Evolutionary conservation across 2,329 filamentous ascomycete genomes (phyloP).

Genomic region (Scytalidium lignicola): DNA sequence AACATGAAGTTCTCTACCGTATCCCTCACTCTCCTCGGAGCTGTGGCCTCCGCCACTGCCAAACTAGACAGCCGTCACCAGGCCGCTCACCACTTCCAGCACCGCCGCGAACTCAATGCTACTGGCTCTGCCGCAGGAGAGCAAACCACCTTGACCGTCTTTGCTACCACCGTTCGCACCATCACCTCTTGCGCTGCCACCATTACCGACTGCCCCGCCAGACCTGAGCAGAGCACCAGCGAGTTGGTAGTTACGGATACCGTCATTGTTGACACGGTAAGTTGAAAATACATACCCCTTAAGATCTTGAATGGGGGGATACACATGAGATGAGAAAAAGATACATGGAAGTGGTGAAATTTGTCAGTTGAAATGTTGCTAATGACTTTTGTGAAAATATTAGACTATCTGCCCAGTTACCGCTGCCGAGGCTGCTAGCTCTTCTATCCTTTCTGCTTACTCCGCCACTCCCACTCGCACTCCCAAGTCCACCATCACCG

Average conservation of each 20-base stretch:
- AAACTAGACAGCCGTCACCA: slow-evolving; percentile 7
- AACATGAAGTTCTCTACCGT: slow-evolving; percentile 26
- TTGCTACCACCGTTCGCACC: slow-evolving; percentile 30
- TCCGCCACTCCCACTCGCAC: not conserved
- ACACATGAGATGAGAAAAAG: too few relatives aligned
- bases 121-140: slow-evolving; percentile 7
- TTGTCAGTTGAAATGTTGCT: too few relatives aligned
- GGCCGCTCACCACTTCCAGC: slow-evolving; percentile 22
- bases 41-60: slow-evolving; percentile 20
- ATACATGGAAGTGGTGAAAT: too few relatives aligned
- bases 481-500: not conserved
- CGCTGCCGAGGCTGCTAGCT: slow-evolving; percentile 5
- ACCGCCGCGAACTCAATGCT: slow-evolving; percentile 19
- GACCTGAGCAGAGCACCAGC: slow-evolving; percentile 13
- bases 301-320: too few relatives aligned
- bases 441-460: not conserved
- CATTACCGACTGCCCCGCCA: slow-evolving; percentile 37
- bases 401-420: slow-evolving; percentile 2
- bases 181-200: slow-evolving; percentile 33
- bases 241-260: slow-evolving; percentile 33
- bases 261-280: slow-evolving; percentile 25
- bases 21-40: slow-evolving; percentile 29
- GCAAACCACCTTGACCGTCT: slow-evolving; percentile 36
- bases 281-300: too few relatives aligned
- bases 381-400: too few relatives aligned